Base-by-base conservation (phyloP, 768 basidiomycete genomes). In the Boletus patriciae region DNA sequence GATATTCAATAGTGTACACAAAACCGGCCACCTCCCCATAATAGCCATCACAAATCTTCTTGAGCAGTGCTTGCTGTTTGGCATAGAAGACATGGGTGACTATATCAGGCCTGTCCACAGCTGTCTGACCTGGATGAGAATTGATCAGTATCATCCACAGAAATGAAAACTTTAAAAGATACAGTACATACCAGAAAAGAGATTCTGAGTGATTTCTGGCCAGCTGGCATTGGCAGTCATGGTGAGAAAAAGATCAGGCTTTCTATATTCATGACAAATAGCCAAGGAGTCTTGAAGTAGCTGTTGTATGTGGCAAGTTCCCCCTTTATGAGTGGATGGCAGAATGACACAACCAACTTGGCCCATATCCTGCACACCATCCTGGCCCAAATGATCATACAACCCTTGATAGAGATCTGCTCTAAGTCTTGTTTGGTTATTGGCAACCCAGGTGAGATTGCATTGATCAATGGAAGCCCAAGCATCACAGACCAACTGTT, bases 171-270 rank as follows among this genome's bases (percentile, higher is more conserved):
- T 10, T 34, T 10, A 34, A 34, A 34, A 34, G 33, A 34, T 34
- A 34, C 9, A 25, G 10, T 13, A 34, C 33, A 42, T 40, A 61
- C 73, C 74, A 46, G 72, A 72, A 0, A 76, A 57, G 0, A 83
- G 71, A 41, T 73, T 74, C 0, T 59, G 48, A 0, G 52, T 38
- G 23, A 83, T 72, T 57, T 83, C 82, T 2, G 63, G 65, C 83
- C 83, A 84, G 1, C 68, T 49, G 0, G 78, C 77, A 69, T 83
- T 84, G 10, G 74, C 69, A 7, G 82, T 85, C 67, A 83, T 75
- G 15, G 81, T 85, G 5, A 84, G 57, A 52, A 83, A 83, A 2
- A 83, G 55, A 46, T 83, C 78, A 13, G 74, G 62, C 8, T 73
- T 75, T 1, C 62, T 52, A 46, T 62, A 77, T 38, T 69, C 62